Evolutionary conservation across 331 rosid species (phyloP).

Genomic region (Saraca asoca): DNA sequence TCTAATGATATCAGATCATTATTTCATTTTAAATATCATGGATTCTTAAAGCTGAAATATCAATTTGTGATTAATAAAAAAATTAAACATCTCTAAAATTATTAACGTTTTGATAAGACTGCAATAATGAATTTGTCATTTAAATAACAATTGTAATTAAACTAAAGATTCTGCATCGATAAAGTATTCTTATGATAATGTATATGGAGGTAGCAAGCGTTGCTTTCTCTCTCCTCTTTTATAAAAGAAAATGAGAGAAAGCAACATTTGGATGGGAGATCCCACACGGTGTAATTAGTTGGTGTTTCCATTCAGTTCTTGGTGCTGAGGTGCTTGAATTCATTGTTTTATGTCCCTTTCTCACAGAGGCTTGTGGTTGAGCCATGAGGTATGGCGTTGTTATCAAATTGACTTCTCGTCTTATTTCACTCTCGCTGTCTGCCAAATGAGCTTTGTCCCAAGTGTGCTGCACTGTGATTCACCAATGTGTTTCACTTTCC

Average conservation of each 20-base stretch:
- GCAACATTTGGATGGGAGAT: background rate
- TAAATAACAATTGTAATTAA: too few relatives aligned
- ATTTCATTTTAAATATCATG: too few relatives aligned
- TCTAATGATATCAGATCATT: too few relatives aligned
- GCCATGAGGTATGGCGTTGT: slow-evolving; percentile 3
- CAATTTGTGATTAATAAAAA: too few relatives aligned
- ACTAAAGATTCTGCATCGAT: too few relatives aligned
- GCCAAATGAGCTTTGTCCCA: slow-evolving; percentile 37
- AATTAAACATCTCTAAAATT: too few relatives aligned
- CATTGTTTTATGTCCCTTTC: slow-evolving; percentile 27
- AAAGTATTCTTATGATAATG: too few relatives aligned
- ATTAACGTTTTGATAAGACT: too few relatives aligned
- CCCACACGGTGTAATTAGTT: slow-evolving; percentile 40
- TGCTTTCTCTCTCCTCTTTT: too few relatives aligned
- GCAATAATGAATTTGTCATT: too few relatives aligned
- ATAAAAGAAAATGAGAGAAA: slow-evolving; percentile 6
- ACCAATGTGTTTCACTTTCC: slow-evolving; percentile 16
- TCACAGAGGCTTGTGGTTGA: slow-evolving; percentile 46
- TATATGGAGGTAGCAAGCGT: too few relatives aligned
- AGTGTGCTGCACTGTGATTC: slow-evolving; percentile 8
- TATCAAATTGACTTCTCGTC: slow-evolving; percentile 35
- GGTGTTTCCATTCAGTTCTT: slow-evolving; percentile 61
- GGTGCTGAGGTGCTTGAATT: slow-evolving; percentile 48
- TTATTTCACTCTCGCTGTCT: background rate
- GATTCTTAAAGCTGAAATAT: too few relatives aligned